phyloP scores from a whole-genome alignment of 2,329 filamentous ascomycete species.

The Colletotrichum musae region DNA sequence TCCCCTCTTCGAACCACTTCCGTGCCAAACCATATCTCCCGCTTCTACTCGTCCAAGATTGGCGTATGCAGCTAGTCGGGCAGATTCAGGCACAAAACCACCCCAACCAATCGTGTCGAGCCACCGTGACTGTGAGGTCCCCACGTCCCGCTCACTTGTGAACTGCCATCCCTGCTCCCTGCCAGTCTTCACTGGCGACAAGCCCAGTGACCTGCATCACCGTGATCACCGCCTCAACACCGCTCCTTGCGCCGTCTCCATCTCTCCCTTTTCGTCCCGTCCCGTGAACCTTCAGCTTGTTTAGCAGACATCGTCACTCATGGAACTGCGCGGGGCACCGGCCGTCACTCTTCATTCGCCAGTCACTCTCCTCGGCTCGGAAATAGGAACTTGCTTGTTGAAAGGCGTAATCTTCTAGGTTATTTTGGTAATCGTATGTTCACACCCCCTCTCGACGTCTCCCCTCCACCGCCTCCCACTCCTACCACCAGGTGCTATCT shows the following conservation, averaged over 20 bases:
- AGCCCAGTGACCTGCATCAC: slow-evolving; percentile 41
- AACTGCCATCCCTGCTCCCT: slow-evolving; percentile 27
- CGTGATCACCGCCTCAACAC: slow-evolving; percentile 42
- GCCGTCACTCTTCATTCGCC: slow-evolving; percentile 29
- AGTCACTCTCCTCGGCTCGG: slow-evolving; percentile 13
- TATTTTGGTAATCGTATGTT: slow-evolving; percentile 38
- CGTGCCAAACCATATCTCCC: slow-evolving; percentile 26
- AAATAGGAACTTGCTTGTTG: slow-evolving; percentile 30
- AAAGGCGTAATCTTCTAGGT: slow-evolving; percentile 36
- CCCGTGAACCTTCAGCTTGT: slow-evolving; percentile 30
- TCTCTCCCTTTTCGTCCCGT: slow-evolving; percentile 33
- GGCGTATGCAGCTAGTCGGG: slow-evolving; percentile 40
- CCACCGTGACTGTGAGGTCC: slow-evolving; percentile 11
- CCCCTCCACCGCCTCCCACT: slow-evolving; percentile 36
- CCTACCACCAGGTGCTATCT: background rate
- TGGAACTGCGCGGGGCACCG: background rate
- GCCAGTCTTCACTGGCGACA: slow-evolving; percentile 36
- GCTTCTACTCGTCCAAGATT: slow-evolving; percentile 31
- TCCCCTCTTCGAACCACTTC: slow-evolving; percentile 25
- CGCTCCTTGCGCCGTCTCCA: slow-evolving; percentile 34
- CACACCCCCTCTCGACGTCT: slow-evolving; percentile 16
- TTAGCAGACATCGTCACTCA: slow-evolving; percentile 20
- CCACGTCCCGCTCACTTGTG: slow-evolving; percentile 21
- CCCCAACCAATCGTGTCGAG: slow-evolving; percentile 28
- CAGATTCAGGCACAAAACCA: slow-evolving; percentile 41